Evolutionary conservation across 2,329 filamentous ascomycete species (phyloP).

Genomic region (Penicillium vulpinum): DNA sequence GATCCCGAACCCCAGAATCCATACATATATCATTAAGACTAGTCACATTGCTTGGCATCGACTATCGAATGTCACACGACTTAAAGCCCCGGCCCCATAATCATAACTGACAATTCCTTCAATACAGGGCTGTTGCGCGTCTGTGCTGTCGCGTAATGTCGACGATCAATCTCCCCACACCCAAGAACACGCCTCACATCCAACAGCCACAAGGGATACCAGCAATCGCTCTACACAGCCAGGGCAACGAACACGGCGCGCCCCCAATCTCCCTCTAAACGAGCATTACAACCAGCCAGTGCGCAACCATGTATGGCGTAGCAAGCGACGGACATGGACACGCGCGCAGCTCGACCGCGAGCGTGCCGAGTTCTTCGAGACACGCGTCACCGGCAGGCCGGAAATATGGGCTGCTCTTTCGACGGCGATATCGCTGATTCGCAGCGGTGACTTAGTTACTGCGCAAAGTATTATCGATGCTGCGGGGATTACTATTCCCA

Average conservation of each 20-base stretch:
- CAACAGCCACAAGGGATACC: constrained; percentile 10
- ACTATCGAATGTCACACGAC: constrained; percentile 8
- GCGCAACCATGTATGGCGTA: constrained; percentile 64
- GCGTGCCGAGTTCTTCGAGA: constrained; percentile 85
- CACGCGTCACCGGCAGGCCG: constrained; percentile 71
- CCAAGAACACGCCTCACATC: constrained; percentile 9
- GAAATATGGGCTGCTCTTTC: constrained; percentile 81
- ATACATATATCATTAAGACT: not conserved
- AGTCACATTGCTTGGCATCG: constrained; percentile 5
- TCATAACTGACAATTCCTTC: constrained; percentile 4
- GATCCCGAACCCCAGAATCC: not conserved
- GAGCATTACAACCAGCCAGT: constrained; percentile 72
- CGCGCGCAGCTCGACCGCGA: constrained; percentile 67
- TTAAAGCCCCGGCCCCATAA: not conserved
- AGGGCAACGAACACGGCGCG: constrained; percentile 14
- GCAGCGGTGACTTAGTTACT: constrained; percentile 61
- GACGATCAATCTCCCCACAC: constrained; percentile 23
- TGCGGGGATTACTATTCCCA: constrained; percentile 72
- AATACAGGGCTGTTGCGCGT: constrained; percentile 43
- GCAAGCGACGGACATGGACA: constrained; percentile 67
- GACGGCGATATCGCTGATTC: constrained; percentile 67
- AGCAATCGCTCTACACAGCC: constrained; percentile 10
- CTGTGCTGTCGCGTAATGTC: constrained; percentile 36
- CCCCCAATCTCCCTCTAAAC: constrained; percentile 33
- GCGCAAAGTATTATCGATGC: constrained; percentile 81